A percentile compares a stretch with the other conserved stretches of the same genome.
Conservation (phyloP, 2,329 filamentous ascomycete genomes). For the Beauveria sp. region DNA sequence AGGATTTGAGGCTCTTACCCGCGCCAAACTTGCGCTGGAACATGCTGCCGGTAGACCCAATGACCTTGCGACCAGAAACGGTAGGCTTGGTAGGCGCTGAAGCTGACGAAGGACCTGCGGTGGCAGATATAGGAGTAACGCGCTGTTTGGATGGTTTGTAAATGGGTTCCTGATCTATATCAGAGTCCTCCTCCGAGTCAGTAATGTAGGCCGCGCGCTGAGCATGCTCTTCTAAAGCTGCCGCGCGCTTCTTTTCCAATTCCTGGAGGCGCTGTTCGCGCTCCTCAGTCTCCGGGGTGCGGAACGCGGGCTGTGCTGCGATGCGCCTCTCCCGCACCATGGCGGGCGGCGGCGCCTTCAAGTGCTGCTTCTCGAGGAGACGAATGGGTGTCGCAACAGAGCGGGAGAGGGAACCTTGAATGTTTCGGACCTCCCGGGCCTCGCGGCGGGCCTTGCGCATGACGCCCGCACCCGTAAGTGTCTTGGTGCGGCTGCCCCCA, state of each 20-base stretch:
- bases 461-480: slow-evolving; percentile 42
- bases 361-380: slow-evolving; percentile 25
- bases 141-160: not conserved
- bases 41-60: slow-evolving; percentile 1
- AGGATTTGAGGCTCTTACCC: not conserved
- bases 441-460: slow-evolving; percentile 50
- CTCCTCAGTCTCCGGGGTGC: slow-evolving; percentile 17
- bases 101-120: not conserved
- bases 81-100: not conserved
- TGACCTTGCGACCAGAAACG: not conserved
- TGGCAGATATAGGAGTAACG: not conserved
- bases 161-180: slow-evolving; percentile 12
- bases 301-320: slow-evolving; percentile 30
- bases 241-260: slow-evolving; percentile 17
- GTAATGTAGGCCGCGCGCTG: slow-evolving; percentile 31
- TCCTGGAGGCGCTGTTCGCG: slow-evolving; percentile 16
- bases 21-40: slow-evolving; percentile 11
- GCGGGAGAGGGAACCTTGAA: slow-evolving; percentile 39
- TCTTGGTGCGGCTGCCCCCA: slow-evolving; percentile 44
- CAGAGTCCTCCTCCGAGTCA: slow-evolving; percentile 30
- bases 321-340: slow-evolving; percentile 48
- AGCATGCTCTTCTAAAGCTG: slow-evolving; percentile 24
- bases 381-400: slow-evolving; percentile 20
- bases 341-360: slow-evolving; percentile 39
- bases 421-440: slow-evolving; percentile 43